Base-by-base conservation (phyloP, 1,139 yeast genomes). In the Debaryomyces sp. region DNA sequence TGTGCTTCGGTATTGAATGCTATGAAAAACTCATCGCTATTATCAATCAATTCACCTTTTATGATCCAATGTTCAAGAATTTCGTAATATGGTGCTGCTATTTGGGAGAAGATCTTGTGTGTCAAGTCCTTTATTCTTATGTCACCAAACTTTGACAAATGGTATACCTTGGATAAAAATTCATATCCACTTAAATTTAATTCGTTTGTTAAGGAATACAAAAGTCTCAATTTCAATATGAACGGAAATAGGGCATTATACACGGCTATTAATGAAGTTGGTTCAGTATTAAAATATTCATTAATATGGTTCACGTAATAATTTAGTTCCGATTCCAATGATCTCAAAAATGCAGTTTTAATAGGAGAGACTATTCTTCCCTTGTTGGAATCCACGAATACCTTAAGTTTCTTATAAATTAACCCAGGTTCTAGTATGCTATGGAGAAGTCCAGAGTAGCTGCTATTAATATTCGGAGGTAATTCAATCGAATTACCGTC, bases 391-490 rank as follows among this genome's bases (percentile, higher is more conserved):
- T 70, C 77, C n/a, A 75, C 59, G 29, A 63, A 63, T 1, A 53
- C 47, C 10, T 64, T 63, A 35, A 89, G 64, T 47, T 70, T 67
- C 49, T 77, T 77, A 66, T 81, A 89, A 6, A 90, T 68, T 39
- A 92, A 66, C 0, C 91, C 95, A 1, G 90, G 85, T 63, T 92
- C 97, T 41, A 87, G 70, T 1, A 89, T 68, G 44, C 75, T 69
- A 48, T 79, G 81, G 32, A 89, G 63, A 23, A 85, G 57, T 0
- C 85, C 83, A 36, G 87, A 74, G 34, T 81, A 71, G 21, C 92
- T 82, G 52, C 78, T 79, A 22, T 84, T 80, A 10, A 89, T 64
- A 33, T 72, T 67, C 0, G 68, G 55, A 0, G 96, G 91, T 9
- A 89, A 63, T 37, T 66, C 68, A 6, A 70, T 56, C 12, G 71